Evolutionary conservation across 805 yeast species (phyloP), one percentile per base, ranked within the genome.

Genomic region (Spathaspora arborariae): DNA sequence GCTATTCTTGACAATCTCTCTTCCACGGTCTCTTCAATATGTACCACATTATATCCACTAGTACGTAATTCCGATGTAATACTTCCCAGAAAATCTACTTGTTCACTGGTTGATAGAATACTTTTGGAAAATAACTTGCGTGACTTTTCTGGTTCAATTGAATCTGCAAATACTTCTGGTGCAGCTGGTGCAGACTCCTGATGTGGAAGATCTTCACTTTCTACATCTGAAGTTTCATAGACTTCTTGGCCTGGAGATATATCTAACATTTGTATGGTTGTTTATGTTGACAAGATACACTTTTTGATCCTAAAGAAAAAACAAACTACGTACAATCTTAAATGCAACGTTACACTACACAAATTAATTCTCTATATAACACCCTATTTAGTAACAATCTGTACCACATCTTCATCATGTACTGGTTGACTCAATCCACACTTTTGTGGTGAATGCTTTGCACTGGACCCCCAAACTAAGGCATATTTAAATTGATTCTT

Each of bases 401-500:
- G 84, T 19, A 94, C 92, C 15, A 92, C 99, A 62, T 92, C 99
- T 61, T 91, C 97, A 62, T 92, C 98, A 55, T 87, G 81, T 11
- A 94, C 84, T 33, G 72, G 71, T 63, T 92, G 99, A 51, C 62
- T 79, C 47, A 92, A 72, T 0, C 99, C 98, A 74, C 98, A 92
- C 62, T 92, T 92, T 61, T 92, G 99, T 3, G 98, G 98, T 30
- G 92, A 88, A 62, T 89, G 96, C 63, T 94, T 94, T 5, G 97
- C 86, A 41, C 95, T 84, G 1, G 91, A 82, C 0, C 99, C 99
- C 97, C 98, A 92, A 5, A 92, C 97, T 58, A 90, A 68, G 0
- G 98, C 98, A 63, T 91, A 90, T 63, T 90, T 88, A 75, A 94
- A 92, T 58, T 86, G 88, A 53, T 85, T 83, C 60, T 90, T 91